A percentile compares a stretch with the other conserved stretches of the same genome.
These are phyloP conservation scores for Homolaphlyctis polyrhiza DNA, from an alignment of 371 early-diverging fungal species.

Conservation along the genomic window DNA sequence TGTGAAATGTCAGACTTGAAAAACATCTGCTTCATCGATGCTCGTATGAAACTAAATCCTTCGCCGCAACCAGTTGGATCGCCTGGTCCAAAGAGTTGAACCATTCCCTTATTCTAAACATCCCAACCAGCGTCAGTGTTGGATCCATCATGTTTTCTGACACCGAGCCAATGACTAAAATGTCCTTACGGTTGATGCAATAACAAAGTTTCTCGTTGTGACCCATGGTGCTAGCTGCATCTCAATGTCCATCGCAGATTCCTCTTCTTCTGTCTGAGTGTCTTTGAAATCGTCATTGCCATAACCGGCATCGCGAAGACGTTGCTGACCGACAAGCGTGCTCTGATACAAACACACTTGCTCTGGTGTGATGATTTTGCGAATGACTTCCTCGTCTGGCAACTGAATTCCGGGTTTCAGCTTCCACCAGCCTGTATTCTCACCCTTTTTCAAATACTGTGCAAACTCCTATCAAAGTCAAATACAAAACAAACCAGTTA, in stretches of 20 bases:
- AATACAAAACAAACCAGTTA: too few relatives aligned
- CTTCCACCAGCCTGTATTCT: conserved; percentile 92
- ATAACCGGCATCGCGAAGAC: conserved; percentile 93
- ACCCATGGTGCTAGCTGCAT: conserved; percentile 97
- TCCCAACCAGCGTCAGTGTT: neutral
- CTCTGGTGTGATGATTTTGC: conserved; percentile 97
- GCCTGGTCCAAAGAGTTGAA: conserved; percentile 91
- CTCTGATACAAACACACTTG: conserved; percentile 96
- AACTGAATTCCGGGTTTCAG: conserved; percentile 76
- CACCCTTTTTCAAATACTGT: conserved; percentile 87
- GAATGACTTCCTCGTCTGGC: conserved; percentile 90
- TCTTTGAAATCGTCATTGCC: conserved; percentile 61
- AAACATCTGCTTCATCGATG: conserved; percentile 96
- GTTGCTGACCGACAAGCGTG: conserved; percentile 94
- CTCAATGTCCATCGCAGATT: conserved; percentile 71
- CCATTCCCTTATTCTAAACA: conserved; percentile 78
- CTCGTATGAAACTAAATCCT: conserved; percentile 97
- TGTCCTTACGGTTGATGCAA: conserved; percentile 52
- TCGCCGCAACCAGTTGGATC: conserved; percentile 98
- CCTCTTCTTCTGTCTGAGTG: conserved; percentile 51
- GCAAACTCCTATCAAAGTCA: conserved; percentile 82
- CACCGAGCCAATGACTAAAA: neutral
- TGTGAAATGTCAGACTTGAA: conserved; percentile 83
- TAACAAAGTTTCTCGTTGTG: conserved; percentile 90
- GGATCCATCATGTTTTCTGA: neutral